Evolutionary conservation across 805 yeast species (phyloP).

Genomic region (Metschnikowia chrysomelidarum): DNA sequence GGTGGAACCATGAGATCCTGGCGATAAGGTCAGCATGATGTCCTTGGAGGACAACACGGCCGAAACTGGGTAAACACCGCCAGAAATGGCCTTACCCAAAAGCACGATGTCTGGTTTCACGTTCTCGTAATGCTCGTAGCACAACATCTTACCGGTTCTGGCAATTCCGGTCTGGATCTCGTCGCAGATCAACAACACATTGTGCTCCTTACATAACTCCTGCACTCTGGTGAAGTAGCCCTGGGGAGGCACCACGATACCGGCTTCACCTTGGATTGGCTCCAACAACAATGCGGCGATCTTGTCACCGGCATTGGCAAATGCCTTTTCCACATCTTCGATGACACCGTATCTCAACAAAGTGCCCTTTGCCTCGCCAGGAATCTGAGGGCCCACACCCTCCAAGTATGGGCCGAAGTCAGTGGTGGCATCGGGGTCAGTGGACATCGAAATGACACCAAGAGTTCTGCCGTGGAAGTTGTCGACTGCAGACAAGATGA

Average conservation of each 20-base stretch:
- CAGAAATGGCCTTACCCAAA: constrained; percentile 92
- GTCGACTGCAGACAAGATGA: constrained; percentile 80
- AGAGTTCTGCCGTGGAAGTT: constrained; percentile 97
- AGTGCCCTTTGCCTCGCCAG: constrained; percentile 61
- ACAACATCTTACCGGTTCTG: constrained; percentile 91
- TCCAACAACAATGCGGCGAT: constrained; percentile 90
- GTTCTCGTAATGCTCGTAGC: constrained; percentile 77
- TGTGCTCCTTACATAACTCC: constrained; percentile 74
- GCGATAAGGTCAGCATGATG: constrained; percentile 83
- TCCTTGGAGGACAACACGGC: constrained; percentile 89
- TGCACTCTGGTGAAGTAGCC: constrained; percentile 75
- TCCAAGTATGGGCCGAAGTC: constrained; percentile 87
- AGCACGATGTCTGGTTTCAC: constrained; percentile 88
- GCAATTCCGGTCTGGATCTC: constrained; percentile 98
- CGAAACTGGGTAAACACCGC: constrained; percentile 91
- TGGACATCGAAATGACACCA: constrained; percentile 93
- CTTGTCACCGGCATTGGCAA: constrained; percentile 78
- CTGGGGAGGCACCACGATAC: constrained; percentile 88
- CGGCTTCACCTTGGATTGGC: constrained; percentile 98
- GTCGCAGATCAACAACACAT: constrained; percentile 88
- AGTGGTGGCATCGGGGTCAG: constrained; percentile 89
- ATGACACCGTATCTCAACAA: constrained; percentile 78
- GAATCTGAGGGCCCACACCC: constrained; percentile 81
- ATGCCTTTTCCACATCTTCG: constrained; percentile 83
- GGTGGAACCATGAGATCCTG: constrained; percentile 97